Evolutionary conservation across 805 yeast genomes (phyloP).

Genomic region (Pichia paraexigua): DNA sequence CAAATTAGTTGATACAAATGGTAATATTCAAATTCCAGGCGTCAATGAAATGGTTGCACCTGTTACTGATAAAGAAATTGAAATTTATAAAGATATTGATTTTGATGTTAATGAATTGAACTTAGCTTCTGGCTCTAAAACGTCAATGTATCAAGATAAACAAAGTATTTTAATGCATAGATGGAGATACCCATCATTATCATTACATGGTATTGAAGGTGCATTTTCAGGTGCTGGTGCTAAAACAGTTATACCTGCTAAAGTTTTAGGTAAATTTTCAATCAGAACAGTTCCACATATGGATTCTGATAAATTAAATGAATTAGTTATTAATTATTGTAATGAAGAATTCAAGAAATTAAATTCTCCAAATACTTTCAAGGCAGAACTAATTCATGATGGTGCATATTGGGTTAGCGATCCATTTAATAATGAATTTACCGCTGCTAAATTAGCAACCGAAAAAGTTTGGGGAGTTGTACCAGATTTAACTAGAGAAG

Average conservation of each 20-base stretch:
- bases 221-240: constrained; percentile 95
- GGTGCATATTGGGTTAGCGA: constrained; percentile 96
- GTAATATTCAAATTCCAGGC: constrained; percentile 83
- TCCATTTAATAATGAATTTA: constrained; percentile 86
- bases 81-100: constrained; percentile 77
- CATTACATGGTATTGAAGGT: constrained; percentile 96
- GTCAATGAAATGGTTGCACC: constrained; percentile 93
- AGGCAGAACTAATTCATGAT: constrained; percentile 77
- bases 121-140: constrained; percentile 80
- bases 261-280: constrained; percentile 89
- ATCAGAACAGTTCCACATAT: constrained; percentile 97
- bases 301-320: constrained; percentile 67
- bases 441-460: constrained; percentile 93
- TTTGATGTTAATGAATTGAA: constrained; percentile 79
- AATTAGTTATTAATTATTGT: constrained; percentile 67
- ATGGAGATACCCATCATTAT: constrained; percentile 97
- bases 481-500: constrained; percentile 97
- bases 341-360: constrained; percentile 57
- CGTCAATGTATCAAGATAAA: constrained; percentile 68
- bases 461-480: constrained; percentile 90
- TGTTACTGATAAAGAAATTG: constrained; percentile 69
- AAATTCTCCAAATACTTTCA: constrained; percentile 67
- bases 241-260: constrained; percentile 95
- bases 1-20: constrained; percentile 69
- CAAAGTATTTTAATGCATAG: constrained; percentile 91